phyloP scores from a whole-genome alignment of 352 stramenopile species.

The Globisporangium camurandrum region DNA sequence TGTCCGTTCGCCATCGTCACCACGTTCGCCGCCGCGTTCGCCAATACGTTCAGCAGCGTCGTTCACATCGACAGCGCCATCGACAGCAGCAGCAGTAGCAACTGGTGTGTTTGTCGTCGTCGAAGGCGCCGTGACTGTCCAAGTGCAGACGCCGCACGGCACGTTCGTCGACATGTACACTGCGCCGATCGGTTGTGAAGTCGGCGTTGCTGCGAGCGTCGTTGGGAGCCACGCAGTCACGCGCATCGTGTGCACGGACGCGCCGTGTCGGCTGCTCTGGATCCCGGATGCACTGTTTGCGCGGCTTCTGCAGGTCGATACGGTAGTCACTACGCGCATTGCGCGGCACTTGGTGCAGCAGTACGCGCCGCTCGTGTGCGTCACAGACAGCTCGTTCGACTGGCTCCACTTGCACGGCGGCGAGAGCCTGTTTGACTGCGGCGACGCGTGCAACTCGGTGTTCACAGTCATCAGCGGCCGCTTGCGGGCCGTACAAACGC shows the following conservation, averaged over 20 bases:
- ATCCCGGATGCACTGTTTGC: slow-evolving; percentile 54
- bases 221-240: slow-evolving; percentile 38
- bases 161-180: slow-evolving; percentile 44
- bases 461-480: slow-evolving; percentile 78
- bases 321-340: slow-evolving; percentile 40
- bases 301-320: slow-evolving; percentile 36
- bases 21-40: no score
- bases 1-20: slow-evolving; percentile 12
- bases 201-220: slow-evolving; percentile 64
- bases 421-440: slow-evolving; percentile 70
- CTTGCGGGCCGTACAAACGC: slow-evolving; percentile 64
- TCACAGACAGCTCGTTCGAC: slow-evolving; percentile 76
- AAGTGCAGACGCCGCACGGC: slow-evolving; percentile 30
- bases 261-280: slow-evolving; percentile 35
- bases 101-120: slow-evolving; percentile 54
- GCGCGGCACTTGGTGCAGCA: slow-evolving; percentile 60
- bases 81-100: neutral
- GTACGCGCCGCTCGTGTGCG: slow-evolving; percentile 61
- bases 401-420: slow-evolving; percentile 79
- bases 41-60: neutral
- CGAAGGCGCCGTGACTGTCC: slow-evolving; percentile 41
- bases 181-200: slow-evolving; percentile 46
- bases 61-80: no score
- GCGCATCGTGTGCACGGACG: slow-evolving; percentile 40
- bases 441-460: slow-evolving; percentile 70